These are phyloP conservation scores for Lasiosphaeria ovina DNA, from an alignment of 495 filamentous ascomycete genomes.

Conservation along the genomic window DNA sequence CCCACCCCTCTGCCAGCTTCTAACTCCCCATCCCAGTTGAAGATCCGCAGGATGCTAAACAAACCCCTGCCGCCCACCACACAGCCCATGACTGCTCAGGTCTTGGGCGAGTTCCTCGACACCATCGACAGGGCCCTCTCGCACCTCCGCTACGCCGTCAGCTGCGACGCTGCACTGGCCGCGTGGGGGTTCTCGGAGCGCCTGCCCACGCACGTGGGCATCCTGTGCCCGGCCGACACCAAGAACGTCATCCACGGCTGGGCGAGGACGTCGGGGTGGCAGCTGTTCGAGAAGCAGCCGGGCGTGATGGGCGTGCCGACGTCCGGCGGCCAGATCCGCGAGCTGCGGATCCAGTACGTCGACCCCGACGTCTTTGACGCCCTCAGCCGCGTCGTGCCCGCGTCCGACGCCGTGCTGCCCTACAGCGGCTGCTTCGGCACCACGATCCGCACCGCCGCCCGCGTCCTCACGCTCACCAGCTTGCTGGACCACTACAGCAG, in stretches of 20 bases:
- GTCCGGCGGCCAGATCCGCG: not conserved
- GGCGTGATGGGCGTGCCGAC: slow-evolving; percentile 12
- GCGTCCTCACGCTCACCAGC: not conserved
- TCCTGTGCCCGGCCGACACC: slow-evolving; percentile 32
- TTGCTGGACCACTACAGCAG: slow-evolving; percentile 11
- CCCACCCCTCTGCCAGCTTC: too few relatives aligned
- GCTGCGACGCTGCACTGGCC: slow-evolving; percentile 36
- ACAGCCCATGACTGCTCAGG: slow-evolving; percentile 7
- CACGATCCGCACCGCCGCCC: not conserved
- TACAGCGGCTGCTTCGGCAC: not conserved
- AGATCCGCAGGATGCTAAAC: slow-evolving; percentile 2
- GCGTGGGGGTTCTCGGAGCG: slow-evolving; percentile 34
- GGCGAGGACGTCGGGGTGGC: slow-evolving; percentile 23
- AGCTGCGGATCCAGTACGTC: not conserved
- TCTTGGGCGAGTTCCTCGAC: slow-evolving; percentile 22
- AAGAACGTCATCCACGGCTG: slow-evolving; percentile 30
- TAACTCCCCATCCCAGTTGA: too few relatives aligned
- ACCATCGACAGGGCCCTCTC: slow-evolving; percentile 28
- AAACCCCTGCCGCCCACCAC: slow-evolving; percentile 13
- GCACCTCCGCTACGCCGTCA: slow-evolving; percentile 41
- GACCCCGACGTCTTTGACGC: not conserved
- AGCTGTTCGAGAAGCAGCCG: not conserved
- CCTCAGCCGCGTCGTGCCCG: not conserved
- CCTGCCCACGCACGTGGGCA: slow-evolving; percentile 21
- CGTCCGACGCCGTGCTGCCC: not conserved